Conservation (phyloP, 345 rosid genomes). For the Gossypium sturtianum region DNA sequence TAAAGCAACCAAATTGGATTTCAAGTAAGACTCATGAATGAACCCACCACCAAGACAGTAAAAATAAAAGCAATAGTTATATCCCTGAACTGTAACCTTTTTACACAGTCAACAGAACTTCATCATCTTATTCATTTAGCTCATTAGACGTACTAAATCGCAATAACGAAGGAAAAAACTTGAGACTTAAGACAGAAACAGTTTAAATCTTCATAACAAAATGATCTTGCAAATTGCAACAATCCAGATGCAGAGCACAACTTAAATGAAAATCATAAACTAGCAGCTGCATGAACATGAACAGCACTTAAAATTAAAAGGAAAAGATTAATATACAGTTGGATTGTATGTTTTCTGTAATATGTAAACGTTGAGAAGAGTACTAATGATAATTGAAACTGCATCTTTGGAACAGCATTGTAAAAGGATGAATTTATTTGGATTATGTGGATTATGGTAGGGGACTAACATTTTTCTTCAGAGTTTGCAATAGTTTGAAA, state of each 20-base stretch:
- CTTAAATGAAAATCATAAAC: background rate
- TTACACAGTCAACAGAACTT: background rate
- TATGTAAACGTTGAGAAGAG: background rate
- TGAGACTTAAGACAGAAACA: background rate
- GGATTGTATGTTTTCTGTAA: background rate
- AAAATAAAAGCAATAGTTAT: background rate
- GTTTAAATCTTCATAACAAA: background rate
- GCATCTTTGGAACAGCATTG: background rate
- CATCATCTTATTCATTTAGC: background rate
- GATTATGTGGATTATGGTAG: background rate
- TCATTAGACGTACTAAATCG: background rate
- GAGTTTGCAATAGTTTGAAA: background rate
- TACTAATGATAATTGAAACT: background rate
- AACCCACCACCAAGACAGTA: background rate
- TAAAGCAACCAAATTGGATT: background rate
- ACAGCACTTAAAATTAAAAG: background rate
- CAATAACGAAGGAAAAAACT: background rate
- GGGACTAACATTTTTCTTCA: background rate
- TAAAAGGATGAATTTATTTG: too few species aligned
- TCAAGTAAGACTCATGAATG: background rate
- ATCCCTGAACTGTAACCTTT: background rate
- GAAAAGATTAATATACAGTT: background rate
- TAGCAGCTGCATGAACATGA: background rate
- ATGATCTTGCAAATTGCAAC: background rate
- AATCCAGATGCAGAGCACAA: background rate